Evolutionary conservation across 352 stramenopile genomes (phyloP).

Genomic region (Nothophytophthora sp.): DNA sequence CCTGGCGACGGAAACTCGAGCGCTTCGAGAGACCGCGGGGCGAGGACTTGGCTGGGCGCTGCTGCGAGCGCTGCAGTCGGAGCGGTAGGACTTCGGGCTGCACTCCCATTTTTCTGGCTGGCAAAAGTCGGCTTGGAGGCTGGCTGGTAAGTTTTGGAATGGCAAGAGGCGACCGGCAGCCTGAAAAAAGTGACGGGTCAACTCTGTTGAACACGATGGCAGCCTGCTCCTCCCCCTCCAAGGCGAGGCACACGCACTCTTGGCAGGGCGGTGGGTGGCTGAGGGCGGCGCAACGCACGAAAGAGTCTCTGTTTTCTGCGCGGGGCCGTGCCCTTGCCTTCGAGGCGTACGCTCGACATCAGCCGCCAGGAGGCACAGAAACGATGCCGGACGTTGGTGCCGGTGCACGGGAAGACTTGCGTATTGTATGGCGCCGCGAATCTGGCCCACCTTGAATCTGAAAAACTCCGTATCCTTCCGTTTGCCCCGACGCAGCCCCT

Average conservation of each 20-base stretch:
- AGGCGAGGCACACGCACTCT: not conserved
- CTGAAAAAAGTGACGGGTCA: slow-evolving; percentile 42
- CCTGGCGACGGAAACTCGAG: slow-evolving; percentile 23
- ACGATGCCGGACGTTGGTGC: no score
- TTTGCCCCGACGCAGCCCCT: not conserved
- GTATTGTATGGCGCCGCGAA: slow-evolving; percentile 11
- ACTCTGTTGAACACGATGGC: slow-evolving; percentile 12
- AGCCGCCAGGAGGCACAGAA: slow-evolving; percentile 12
- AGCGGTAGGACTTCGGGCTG: slow-evolving; percentile 20
- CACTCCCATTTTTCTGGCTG: slow-evolving; percentile 27
- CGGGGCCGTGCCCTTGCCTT: not conserved
- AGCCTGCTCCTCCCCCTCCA: not conserved
- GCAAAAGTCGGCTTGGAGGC: not conserved
- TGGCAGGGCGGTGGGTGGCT: slow-evolving; percentile 8
- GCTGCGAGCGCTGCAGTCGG: slow-evolving; percentile 24
- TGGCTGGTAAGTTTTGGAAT: slow-evolving; percentile 28
- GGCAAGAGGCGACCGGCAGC: slow-evolving; percentile 9
- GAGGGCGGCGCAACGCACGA: not conserved
- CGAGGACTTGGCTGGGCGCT: slow-evolving; percentile 16
- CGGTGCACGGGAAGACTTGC: slow-evolving; percentile 7
- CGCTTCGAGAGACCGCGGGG: slow-evolving; percentile 25
- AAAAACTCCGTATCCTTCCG: not conserved
- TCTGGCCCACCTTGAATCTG: not conserved
- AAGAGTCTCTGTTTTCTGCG: no score
- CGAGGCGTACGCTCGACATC: not conserved